Conservation (phyloP, 345 rosid species). For the Eucalyptus regnans region DNA sequence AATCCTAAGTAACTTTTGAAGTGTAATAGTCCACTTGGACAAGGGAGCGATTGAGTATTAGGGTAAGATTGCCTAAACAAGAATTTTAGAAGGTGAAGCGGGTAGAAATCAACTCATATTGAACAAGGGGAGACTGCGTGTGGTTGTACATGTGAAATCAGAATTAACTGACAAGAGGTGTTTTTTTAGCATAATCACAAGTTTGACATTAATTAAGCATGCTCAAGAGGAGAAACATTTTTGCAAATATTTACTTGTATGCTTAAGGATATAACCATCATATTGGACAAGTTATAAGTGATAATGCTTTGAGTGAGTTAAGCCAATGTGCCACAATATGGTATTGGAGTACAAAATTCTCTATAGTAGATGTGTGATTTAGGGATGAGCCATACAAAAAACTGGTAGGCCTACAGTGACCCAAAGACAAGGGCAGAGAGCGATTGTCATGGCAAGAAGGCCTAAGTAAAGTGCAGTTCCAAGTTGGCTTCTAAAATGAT, state of each 20-base stretch:
- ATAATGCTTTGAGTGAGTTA: background rate
- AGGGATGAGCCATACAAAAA: background rate
- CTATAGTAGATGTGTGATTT: background rate
- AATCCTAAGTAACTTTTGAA: background rate
- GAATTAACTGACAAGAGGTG: background rate
- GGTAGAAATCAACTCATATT: background rate
- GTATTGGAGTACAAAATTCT: background rate
- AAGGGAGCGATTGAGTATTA: background rate
- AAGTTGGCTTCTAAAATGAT: background rate
- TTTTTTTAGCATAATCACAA: background rate
- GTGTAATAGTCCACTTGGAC: background rate
- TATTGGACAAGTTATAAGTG: background rate
- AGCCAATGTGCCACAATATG: background rate
- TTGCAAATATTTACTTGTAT: background rate
- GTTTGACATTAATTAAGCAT: background rate
- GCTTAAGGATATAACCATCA: background rate
- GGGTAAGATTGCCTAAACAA: background rate
- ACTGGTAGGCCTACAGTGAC: background rate
- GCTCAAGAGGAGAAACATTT: background rate
- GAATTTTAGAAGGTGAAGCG: background rate
- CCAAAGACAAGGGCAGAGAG: background rate
- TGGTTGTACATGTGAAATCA: background rate
- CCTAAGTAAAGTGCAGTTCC: background rate
- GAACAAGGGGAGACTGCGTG: background rate
- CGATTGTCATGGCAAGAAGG: background rate